Conservation (phyloP, 371 early-diverging fungal genomes). For the Saksenaea oblongispora region DNA sequence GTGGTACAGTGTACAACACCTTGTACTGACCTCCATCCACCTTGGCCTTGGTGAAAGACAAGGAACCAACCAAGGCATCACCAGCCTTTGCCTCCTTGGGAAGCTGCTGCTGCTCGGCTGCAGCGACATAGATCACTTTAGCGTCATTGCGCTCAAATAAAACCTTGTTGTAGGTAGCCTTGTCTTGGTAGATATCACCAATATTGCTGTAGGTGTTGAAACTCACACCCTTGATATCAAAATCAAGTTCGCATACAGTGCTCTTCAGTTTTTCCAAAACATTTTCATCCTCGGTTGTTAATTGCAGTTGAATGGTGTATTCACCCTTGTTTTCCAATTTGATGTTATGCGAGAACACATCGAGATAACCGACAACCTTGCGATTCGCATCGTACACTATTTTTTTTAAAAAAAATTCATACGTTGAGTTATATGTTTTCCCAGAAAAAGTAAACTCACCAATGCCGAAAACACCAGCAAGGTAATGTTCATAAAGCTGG, state of each 20-base stretch:
- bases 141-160: constrained; percentile 35
- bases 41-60: constrained; percentile 52
- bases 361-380: constrained; percentile 66
- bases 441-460: constrained; percentile 14
- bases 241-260: constrained; percentile 67
- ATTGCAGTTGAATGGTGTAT: constrained; percentile 78
- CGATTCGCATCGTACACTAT: constrained; percentile 62
- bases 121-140: constrained; percentile 41
- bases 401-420: neutral
- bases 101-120: constrained; percentile 35
- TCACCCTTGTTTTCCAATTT: constrained; percentile 82
- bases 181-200: constrained; percentile 54
- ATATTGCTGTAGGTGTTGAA: constrained; percentile 59
- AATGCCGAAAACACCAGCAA: constrained; percentile 56
- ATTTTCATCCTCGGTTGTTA: constrained; percentile 68
- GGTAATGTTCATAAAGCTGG: constrained; percentile 63
- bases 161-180: constrained; percentile 44
- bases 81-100: constrained; percentile 81
- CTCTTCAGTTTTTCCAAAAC: constrained; percentile 73
- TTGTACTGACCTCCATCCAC: constrained; percentile 65
- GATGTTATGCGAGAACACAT: constrained; percentile 72
- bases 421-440: neutral
- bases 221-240: constrained; percentile 56
- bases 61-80: constrained; percentile 76
- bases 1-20: constrained; percentile 63